Conservation (phyloP, 2,329 filamentous ascomycete species). For the Davidsoniella virescens region DNA sequence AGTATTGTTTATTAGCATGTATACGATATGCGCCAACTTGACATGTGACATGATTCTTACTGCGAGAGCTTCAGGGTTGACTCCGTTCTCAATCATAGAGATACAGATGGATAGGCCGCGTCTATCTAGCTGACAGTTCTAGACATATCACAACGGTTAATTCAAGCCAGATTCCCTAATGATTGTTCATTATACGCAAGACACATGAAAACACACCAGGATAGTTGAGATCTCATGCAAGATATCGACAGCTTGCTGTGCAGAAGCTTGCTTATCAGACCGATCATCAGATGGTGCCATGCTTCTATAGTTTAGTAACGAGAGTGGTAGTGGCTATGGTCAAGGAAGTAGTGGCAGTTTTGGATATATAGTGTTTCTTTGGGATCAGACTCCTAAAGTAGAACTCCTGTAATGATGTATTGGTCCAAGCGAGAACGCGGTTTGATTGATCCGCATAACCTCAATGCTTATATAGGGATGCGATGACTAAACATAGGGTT, state of each 20-base stretch:
- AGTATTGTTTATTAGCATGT: background rate
- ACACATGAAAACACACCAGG: conserved; percentile 42
- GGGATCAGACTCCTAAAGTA: background rate
- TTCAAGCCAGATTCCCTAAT: background rate
- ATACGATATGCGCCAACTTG: background rate
- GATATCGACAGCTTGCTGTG: conserved; percentile 69
- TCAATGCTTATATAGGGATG: no score
- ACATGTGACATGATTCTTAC: conserved; percentile 35
- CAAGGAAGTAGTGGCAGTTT: background rate
- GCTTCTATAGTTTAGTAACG: background rate
- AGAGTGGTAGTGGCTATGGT: background rate
- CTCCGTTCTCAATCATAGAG: conserved; percentile 90
- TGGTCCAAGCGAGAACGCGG: background rate
- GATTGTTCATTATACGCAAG: background rate
- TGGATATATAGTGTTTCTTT: background rate
- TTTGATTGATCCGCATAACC: background rate
- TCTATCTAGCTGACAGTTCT: conserved; percentile 91
- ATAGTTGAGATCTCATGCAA: conserved; percentile 77
- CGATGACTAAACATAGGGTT: no score
- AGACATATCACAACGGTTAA: background rate
- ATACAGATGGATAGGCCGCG: conserved; percentile 88
- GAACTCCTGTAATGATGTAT: background rate
- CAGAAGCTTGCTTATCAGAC: conserved; percentile 55
- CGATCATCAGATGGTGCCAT: conserved; percentile 30
- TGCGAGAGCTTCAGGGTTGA: conserved; percentile 86